Base-by-base conservation (phyloP, 2,329 filamentous ascomycete genomes). In the Mycocentrospora acerina region DNA sequence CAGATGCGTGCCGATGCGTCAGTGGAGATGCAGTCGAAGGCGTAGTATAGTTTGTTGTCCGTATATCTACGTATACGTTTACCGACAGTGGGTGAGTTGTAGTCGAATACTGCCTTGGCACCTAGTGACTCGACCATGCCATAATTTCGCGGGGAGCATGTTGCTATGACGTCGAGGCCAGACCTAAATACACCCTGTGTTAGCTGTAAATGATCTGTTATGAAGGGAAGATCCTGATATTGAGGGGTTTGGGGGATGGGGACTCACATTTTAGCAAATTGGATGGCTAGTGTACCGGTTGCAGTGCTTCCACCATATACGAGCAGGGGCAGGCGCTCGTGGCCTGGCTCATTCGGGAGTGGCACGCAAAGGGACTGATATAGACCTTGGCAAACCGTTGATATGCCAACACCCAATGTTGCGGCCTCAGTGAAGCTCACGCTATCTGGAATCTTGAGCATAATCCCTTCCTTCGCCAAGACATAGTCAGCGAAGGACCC, bases 401-500 rank as follows among this genome's bases (percentile, higher is more conserved):
- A 59, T 29, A 77, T 59, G 3, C 73, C 76, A 1, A 75, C 65
- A 2, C 73, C 71, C 2, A 79, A 57, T 1, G 74, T 77, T 1
- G 72, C 66, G 1, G 74, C 77, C 16, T 76, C 71, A 44, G 75
- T 69, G 46, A 74, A 72, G 35, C 64, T 69, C 39, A 79, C 29
- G 26, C 57, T 53, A 15, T 74, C 68, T 3, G 76, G 74, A 13
- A 79, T 66, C 27, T 67, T 68, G 34, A 72, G 62, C 41, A 69
- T 64, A 0, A 77, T 24, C 37, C 73, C 71, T 2, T 68, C 75
- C 51, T 76, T 78, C 7, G 62, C 73, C 4, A 73, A 62, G 25
- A 72, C 66, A 46, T 76, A 74, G 44, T 79, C 70, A 4, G 71
- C 74, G 55, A 80, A 81, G 5, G 69, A 62, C 5, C 78, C 78